These are phyloP conservation scores for Solanum chilense DNA, from an alignment of 257 asterid genomes.

Conservation along the genomic window DNA sequence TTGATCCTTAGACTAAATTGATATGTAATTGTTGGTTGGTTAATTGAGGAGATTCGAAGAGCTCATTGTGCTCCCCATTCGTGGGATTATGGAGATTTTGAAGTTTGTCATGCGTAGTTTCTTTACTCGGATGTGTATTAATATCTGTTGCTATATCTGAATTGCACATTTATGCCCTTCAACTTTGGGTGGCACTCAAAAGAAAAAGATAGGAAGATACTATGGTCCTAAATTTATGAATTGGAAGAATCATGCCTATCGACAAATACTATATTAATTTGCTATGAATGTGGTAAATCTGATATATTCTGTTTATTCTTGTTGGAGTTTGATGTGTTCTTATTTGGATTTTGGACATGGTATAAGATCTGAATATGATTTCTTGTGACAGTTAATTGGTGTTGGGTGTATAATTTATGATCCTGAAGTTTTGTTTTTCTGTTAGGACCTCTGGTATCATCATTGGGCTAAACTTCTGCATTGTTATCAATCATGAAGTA, in stretches of 20 bases:
- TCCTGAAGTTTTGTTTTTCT: not conserved
- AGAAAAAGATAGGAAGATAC: not conserved
- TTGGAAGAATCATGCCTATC: not conserved
- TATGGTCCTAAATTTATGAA: not conserved
- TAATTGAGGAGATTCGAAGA: not conserved
- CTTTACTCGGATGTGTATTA: not conserved
- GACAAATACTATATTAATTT: not conserved
- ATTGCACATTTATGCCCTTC: not conserved
- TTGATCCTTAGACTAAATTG: not conserved
- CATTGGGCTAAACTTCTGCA: not conserved
- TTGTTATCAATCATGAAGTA: conserved; percentile 52
- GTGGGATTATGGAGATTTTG: not conserved
- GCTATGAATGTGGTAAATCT: not conserved
- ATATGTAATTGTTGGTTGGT: not conserved
- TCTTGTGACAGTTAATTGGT: not conserved
- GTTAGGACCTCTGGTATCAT: not conserved
- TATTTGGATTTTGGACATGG: not conserved
- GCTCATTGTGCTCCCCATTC: not conserved
- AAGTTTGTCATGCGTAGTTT: not conserved
- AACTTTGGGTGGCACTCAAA: not conserved
- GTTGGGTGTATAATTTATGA: not conserved
- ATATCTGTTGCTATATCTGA: not conserved
- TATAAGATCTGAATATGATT: not conserved
- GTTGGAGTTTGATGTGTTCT: not conserved
- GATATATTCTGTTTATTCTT: not conserved